Base-by-base conservation (phyloP, 23 red algal genomes). In the Gracilaria caudata region DNA sequence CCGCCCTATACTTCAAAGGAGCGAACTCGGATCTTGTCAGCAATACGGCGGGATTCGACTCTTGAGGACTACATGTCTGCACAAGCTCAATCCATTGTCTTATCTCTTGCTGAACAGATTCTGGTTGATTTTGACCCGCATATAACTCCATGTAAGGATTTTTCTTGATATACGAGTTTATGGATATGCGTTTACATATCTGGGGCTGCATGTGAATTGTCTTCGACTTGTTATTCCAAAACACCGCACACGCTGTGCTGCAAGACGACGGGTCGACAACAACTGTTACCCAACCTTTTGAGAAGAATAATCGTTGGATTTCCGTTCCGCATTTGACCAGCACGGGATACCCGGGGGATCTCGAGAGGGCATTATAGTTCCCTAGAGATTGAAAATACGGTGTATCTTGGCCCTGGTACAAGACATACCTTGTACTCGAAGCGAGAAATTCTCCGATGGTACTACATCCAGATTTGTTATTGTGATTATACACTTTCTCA, bases 321-420 rank as follows among this genome's bases (percentile, higher is more conserved):
- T 39, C 37, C 1, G 54, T 6, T 37, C 45, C 53, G 12, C 65
- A 71, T 41, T 39, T n/a, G 19, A 39, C 1, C 33, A 71, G 32
- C 39, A 41, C 65, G 16, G 13, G 65, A 71, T 19, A 71, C 1
- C 65, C 37, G 23, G 19, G 19, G 0, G 33, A n/a, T 26, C 32
- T 41, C 14, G 20, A 17, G 37, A n/a, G 4, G 34, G 32, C 32
- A 28, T 36, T n/a, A 34, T 71, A 71, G 1, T 39, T 71, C 65
- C 21, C 32, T 41, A 71, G n/a, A n/a, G 65, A 71, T 8, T 71
- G 65, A 41, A 23, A 71, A 26, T 23, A 71, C 40, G 65, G 16
- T 21, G 32, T 4, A 37, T 87, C 83, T 60, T 87, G 83, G 38
- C 83, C 83, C 21, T 58, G 57, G 37, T 87, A 87, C 14, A 87